Evolutionary conservation across 2,329 filamentous ascomycete species (phyloP).

Genomic region (Botrytis deweyae): DNA sequence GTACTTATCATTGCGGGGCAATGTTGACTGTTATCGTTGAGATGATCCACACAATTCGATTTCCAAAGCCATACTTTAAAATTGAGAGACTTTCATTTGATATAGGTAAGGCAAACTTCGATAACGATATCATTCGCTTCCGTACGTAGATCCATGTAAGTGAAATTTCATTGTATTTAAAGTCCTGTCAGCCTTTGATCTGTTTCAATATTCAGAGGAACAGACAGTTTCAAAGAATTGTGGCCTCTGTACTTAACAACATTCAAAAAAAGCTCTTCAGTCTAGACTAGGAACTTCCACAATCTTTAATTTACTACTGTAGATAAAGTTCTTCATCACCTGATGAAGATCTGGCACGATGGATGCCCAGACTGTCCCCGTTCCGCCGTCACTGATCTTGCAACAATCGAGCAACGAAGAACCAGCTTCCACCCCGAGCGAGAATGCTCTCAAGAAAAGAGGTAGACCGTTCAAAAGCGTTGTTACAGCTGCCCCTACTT

Average conservation of each 20-base stretch:
- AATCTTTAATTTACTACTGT: not conserved
- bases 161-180: no score
- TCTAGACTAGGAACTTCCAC: not conserved
- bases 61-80: not conserved
- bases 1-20: not conserved
- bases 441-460: not conserved
- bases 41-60: not conserved
- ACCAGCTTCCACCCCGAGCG: not conserved
- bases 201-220: no score
- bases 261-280: no score
- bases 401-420: not conserved
- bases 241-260: no score
- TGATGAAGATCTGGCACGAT: not conserved
- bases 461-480: not conserved
- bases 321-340: not conserved
- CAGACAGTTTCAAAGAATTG: no score
- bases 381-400: not conserved
- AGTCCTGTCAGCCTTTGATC: no score
- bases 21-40: not conserved
- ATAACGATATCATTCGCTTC: no score
- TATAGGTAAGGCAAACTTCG: not conserved
- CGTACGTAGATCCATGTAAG: no score
- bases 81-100: not conserved
- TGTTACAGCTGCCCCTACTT: not conserved
- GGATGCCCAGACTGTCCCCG: not conserved